Evolutionary conservation across 2,329 filamentous ascomycete genomes (phyloP).

Genomic region (Epichloe coenophiala): DNA sequence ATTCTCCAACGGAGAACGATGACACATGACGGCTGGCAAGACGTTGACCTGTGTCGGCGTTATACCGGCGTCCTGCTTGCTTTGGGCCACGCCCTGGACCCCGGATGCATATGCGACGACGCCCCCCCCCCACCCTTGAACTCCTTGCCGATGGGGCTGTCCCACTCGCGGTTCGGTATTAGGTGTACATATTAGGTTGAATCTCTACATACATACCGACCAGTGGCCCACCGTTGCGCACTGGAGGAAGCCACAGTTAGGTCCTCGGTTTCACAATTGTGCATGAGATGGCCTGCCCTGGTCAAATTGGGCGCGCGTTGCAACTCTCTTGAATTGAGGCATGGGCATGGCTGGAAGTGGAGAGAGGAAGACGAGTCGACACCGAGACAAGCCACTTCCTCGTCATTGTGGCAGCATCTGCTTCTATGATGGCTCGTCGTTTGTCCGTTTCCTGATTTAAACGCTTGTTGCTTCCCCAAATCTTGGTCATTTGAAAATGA

Average conservation of each 20-base stretch:
- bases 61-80: conserved; percentile 1
- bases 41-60: conserved; percentile 1
- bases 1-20: not conserved
- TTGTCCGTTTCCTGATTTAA: not conserved
- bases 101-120: not conserved
- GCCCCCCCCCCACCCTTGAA: not conserved
- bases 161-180: not conserved
- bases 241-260: not conserved
- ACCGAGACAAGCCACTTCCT: not conserved
- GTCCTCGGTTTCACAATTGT: not conserved
- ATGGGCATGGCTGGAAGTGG: not conserved
- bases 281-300: not conserved
- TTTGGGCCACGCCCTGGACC: not conserved
- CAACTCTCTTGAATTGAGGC: not conserved
- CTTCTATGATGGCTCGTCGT: not conserved
- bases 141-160: not conserved
- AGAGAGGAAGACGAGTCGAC: not conserved
- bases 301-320: not conserved
- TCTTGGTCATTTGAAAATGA: not conserved
- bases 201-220: not conserved
- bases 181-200: not conserved
- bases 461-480: not conserved
- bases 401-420: not conserved
- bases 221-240: not conserved
- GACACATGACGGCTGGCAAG: not conserved